Percentiles rank a stretch among this genome's conserved stretches.
These are phyloP conservation scores for Leccinum uliginosum DNA, from an alignment of 768 basidiomycete genomes.

Conservation along the genomic window DNA sequence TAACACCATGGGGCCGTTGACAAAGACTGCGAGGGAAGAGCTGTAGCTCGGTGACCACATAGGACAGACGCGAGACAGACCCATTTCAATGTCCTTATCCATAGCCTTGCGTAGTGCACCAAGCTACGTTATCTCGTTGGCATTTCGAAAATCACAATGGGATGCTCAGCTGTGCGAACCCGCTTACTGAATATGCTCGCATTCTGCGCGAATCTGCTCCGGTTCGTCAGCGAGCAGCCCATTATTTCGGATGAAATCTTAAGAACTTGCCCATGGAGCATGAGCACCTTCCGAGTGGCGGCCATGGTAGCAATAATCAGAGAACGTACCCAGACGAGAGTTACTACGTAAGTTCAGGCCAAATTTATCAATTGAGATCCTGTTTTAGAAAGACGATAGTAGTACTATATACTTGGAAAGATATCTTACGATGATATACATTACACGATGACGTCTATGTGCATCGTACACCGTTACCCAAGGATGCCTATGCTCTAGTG, in stretches of 20 bases:
- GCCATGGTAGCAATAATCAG: conserved; percentile 13
- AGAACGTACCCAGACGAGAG: neutral
- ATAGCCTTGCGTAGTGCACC: conserved; percentile 71
- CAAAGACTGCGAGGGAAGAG: conserved; percentile 48
- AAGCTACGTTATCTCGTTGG: conserved; percentile 38
- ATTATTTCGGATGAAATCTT: neutral
- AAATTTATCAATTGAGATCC: neutral
- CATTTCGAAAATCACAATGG: neutral
- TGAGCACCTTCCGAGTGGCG: conserved; percentile 35
- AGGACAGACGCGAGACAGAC: conserved; percentile 30
- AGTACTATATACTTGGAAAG: neutral
- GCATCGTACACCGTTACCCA: conserved; percentile 1
- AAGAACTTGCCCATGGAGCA: conserved; percentile 41
- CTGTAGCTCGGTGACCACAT: neutral
- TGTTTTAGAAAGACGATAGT: neutral
- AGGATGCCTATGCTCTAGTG: neutral
- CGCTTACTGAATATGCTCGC: conserved; percentile 66
- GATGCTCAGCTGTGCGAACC: conserved; percentile 35
- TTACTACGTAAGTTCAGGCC: neutral
- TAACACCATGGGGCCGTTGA: conserved; percentile 67
- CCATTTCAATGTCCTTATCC: conserved; percentile 60
- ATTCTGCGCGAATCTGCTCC: conserved; percentile 65
- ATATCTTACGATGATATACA: neutral
- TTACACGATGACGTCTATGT: neutral
- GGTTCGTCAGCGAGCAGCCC: neutral